Base-by-base conservation (phyloP, 805 yeast species). In the Suhomyces tanzawaensis region DNA sequence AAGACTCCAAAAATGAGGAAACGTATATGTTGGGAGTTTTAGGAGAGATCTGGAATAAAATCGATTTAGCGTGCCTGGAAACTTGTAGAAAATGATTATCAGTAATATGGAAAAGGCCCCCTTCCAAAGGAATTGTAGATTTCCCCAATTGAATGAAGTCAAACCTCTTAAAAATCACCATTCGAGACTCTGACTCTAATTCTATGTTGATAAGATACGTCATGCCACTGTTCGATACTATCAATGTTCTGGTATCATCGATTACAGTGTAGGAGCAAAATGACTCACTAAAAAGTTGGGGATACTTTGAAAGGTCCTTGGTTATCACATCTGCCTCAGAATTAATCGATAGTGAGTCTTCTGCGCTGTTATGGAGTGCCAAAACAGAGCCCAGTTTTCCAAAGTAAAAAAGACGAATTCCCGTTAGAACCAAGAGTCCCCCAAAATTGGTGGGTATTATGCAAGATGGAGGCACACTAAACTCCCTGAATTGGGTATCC, bases 11-110 rank as follows among this genome's bases (percentile, higher is more conserved):
- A 18, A 44, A 49, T 15, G 41, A 25, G 13, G 44, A 34, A 13
- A 65, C 49, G 23, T 49, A 46, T 7, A 64, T 53, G 36, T 41
- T 52, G 1, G 71, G 71, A 7, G 46, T 30, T 7, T 42, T 33
- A 0, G 59, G 57, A 2, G 46, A 24, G 1, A 66, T 46, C 13
- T 52, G 51, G 30, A 65, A 60, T 9, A 63, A 16, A 4, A 64
- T 43, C 7, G 71, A 60, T 17, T 55, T 60, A 1, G 71, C 65
- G 16, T 48, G 36, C 16, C 34, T 45, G 1, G 72, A 64, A 3
- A 58, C 49, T 3, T 53, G 63, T 38, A 53, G 62, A 33, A 66
- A 65, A 12, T 47, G 31, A 30, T 57, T 57, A 4, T 44, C 53
- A 12, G 41, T 37, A 5, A 64, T 38, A 36, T 60, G 65, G 26